Conservation (phyloP, 2,329 filamentous ascomycete genomes). For the Aspergillus sp. region DNA sequence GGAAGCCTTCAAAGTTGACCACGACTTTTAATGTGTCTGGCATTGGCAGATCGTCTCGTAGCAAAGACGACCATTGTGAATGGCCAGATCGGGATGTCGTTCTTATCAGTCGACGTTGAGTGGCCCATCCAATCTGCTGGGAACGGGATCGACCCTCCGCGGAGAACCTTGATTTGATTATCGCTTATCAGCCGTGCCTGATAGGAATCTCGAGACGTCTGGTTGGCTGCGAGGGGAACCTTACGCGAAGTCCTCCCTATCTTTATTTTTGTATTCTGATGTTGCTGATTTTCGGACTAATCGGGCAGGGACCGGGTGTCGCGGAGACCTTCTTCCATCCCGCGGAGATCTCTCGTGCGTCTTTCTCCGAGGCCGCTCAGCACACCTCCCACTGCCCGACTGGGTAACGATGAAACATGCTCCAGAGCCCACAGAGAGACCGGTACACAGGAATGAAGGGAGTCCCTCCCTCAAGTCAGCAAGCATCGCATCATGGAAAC, state of each 20-base stretch:
- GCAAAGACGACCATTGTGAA: background rate
- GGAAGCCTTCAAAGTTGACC: too few relatives aligned
- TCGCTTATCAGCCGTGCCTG: background rate
- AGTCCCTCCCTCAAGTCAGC: too few relatives aligned
- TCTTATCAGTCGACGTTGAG: background rate
- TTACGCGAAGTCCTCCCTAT: background rate
- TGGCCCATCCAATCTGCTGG: background rate
- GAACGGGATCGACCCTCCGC: background rate
- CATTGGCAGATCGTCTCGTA: too few relatives aligned
- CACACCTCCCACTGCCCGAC: too few relatives aligned
- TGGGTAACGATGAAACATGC: too few relatives aligned
- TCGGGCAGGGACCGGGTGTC: too few relatives aligned
- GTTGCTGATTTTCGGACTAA: too few relatives aligned
- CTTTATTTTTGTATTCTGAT: too few relatives aligned
- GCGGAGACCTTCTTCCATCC: background rate
- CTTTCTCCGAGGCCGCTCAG: background rate
- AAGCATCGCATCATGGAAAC: too few relatives aligned
- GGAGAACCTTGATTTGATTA: background rate
- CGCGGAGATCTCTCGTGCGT: background rate
- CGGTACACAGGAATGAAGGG: too few relatives aligned
- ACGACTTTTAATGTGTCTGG: too few relatives aligned
- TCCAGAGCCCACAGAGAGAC: too few relatives aligned
- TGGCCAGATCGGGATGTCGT: background rate
- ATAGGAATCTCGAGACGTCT: background rate
- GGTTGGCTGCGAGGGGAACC: background rate